These are phyloP conservation scores for Spathaspora hagerdaliae DNA, from an alignment of 805 yeast species.

Conservation along the genomic window DNA sequence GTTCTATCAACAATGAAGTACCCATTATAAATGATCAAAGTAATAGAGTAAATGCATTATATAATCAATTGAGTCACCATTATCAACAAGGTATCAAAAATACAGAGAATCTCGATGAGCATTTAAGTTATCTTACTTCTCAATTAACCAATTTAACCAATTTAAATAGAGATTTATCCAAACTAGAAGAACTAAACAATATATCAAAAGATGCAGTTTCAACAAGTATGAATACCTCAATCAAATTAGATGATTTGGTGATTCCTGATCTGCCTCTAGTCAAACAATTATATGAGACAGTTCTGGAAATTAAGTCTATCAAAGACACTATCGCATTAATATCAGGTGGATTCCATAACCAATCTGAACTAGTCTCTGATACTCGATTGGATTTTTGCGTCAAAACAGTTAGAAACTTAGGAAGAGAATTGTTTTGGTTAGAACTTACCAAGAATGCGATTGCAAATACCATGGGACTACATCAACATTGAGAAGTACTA, in stretches of 20 bases:
- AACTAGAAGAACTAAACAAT: slow-evolving; percentile 21
- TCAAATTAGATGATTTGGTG: slow-evolving; percentile 31
- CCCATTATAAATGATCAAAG: slow-evolving; percentile 11
- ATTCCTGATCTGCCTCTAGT: slow-evolving; percentile 39
- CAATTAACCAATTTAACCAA: slow-evolving; percentile 19
- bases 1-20: slow-evolving; percentile 10
- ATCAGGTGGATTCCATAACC: slow-evolving; percentile 42
- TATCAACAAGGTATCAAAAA: slow-evolving; percentile 34
- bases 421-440: slow-evolving; percentile 40
- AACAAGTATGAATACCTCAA: slow-evolving; percentile 7
- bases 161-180: slow-evolving; percentile 22
- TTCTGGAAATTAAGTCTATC: slow-evolving; percentile 66
- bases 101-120: slow-evolving; percentile 25
- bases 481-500: not conserved
- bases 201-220: slow-evolving; percentile 14
- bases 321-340: slow-evolving; percentile 61
- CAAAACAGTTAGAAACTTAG: slow-evolving; percentile 30
- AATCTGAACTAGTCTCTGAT: slow-evolving; percentile 32
- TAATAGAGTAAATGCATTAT: slow-evolving; percentile 23
- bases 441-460: slow-evolving; percentile 32
- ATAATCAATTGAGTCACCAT: slow-evolving; percentile 31
- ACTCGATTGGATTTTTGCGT: slow-evolving; percentile 29
- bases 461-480: slow-evolving; percentile 17
- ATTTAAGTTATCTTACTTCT: slow-evolving; percentile 22
- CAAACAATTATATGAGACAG: slow-evolving; percentile 60